Evolutionary conservation across 2,329 filamentous ascomycete genomes (phyloP).

Genomic region (Aspergillus ruber): DNA sequence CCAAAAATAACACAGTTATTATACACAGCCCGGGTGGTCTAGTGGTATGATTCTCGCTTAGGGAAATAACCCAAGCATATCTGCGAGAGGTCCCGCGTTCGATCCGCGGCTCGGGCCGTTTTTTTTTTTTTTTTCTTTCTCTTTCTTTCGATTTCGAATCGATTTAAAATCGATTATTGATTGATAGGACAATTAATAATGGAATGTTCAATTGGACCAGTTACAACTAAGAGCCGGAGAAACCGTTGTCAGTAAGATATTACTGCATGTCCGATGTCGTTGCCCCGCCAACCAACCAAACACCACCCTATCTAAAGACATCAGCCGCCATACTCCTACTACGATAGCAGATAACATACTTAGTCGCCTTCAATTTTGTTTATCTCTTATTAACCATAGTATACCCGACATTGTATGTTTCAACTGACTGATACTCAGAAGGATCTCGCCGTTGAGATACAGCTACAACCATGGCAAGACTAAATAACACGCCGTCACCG

Average conservation of each 20-base stretch:
- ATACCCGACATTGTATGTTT: too few species aligned
- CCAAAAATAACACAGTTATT: too few species aligned
- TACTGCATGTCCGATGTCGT: neutral
- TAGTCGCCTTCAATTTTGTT: neutral
- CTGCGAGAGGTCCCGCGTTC: slow-evolving; percentile 14
- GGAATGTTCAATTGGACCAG: too few species aligned
- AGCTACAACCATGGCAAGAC: neutral
- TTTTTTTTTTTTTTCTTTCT: slow-evolving; percentile 1
- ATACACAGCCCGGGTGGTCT: slow-evolving; percentile 10
- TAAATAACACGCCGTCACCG: slow-evolving; percentile 1
- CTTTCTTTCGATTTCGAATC: too few species aligned
- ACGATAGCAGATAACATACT: neutral
- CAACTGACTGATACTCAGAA: too few species aligned
- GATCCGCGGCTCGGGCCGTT: slow-evolving; percentile 12
- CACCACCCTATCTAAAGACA: neutral
- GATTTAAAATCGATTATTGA: neutral
- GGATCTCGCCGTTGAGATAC: too few species aligned
- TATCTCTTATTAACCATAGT: neutral
- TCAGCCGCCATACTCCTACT: neutral
- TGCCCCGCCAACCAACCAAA: neutral
- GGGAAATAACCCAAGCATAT: slow-evolving; percentile 8
- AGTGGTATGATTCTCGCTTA: slow-evolving; percentile 14
- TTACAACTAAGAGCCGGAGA: too few species aligned
- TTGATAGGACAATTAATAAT: neutral
- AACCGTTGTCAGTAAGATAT: too few species aligned